These are phyloP conservation scores for Myxozyma vanderwaltii DNA, from an alignment of 805 yeast species.

Conservation along the genomic window DNA sequence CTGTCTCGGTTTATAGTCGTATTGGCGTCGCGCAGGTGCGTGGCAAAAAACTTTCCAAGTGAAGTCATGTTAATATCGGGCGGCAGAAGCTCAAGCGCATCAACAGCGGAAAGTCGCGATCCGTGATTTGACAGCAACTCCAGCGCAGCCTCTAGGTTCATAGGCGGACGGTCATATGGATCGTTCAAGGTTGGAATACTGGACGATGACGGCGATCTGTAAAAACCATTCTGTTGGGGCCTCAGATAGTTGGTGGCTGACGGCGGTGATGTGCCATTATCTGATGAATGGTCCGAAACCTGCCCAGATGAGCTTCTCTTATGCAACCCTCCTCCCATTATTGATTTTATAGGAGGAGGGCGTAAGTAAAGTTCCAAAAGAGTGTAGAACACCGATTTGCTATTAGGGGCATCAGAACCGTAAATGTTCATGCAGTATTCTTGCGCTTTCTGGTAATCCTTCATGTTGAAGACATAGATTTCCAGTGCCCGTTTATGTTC, in stretches of 20 bases:
- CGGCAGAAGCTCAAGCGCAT: constrained; percentile 58
- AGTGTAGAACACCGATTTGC: constrained; percentile 53
- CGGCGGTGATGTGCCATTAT: neutral
- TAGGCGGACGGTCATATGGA: constrained; percentile 12
- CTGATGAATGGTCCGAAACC: constrained; percentile 7
- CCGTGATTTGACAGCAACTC: constrained; percentile 51
- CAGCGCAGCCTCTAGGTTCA: constrained; percentile 46
- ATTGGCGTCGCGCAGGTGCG: constrained; percentile 49
- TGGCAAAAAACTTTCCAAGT: constrained; percentile 50
- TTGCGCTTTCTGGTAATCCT: constrained; percentile 61
- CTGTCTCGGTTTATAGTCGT: constrained; percentile 47
- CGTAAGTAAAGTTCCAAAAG: constrained; percentile 49
- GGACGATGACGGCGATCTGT: constrained; percentile 9
- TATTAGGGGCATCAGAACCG: constrained; percentile 40
- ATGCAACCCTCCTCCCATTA: neutral
- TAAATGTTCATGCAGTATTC: constrained; percentile 59
- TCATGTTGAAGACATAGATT: constrained; percentile 58
- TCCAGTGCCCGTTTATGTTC: constrained; percentile 66
- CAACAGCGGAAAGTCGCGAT: constrained; percentile 49
- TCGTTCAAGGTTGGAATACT: neutral
- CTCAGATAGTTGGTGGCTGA: neutral
- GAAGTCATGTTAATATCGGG: constrained; percentile 48
- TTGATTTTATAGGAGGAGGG: constrained; percentile 21
- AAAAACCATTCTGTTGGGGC: constrained; percentile 6
- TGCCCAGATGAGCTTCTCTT: constrained; percentile 6